Percentiles rank a stretch among this genome's conserved stretches.
Evolutionary conservation across 441 rosid species (phyloP).

Genomic region (Eutrema salsugineum): DNA sequence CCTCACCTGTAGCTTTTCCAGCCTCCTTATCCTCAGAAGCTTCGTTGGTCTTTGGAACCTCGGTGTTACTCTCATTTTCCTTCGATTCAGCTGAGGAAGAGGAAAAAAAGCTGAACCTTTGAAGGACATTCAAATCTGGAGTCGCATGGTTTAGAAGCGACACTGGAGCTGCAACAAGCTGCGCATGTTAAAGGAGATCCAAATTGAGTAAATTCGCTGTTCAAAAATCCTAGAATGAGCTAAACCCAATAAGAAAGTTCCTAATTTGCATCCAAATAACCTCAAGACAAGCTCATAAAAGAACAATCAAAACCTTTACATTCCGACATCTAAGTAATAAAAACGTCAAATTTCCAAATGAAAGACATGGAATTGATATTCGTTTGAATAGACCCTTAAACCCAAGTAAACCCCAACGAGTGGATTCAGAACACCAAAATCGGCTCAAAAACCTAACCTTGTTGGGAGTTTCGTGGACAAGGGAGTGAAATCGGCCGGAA

Average conservation of each 20-base stretch:
- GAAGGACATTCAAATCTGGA: conserved; percentile 38
- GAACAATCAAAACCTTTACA: not conserved
- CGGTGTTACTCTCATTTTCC: conserved; percentile 40
- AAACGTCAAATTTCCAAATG: not conserved
- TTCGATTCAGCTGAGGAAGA: conserved; percentile 63
- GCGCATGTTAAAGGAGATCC: conserved; percentile 6
- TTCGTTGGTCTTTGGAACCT: conserved; percentile 28
- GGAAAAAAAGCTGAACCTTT: conserved; percentile 62
- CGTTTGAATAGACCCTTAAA: conserved; percentile 27
- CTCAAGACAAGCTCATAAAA: not conserved
- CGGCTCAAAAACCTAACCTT: not conserved
- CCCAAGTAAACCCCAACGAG: conserved; percentile 46
- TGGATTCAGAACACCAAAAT: not conserved
- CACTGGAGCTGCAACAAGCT: conserved; percentile 47
- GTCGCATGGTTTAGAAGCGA: conserved; percentile 29
- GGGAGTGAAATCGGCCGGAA: conserved; percentile 39
- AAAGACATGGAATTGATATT: not conserved
- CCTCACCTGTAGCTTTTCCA: conserved; percentile 31
- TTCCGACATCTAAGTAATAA: not conserved
- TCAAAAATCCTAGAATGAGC: not conserved
- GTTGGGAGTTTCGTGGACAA: conserved; percentile 27
- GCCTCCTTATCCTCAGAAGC: conserved; percentile 33
- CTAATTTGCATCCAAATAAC: not conserved
- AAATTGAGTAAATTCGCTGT: not conserved
- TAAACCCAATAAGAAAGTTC: not conserved